phyloP scores from a whole-genome alignment of 1,139 yeast species.

The Pichia sp. region DNA sequence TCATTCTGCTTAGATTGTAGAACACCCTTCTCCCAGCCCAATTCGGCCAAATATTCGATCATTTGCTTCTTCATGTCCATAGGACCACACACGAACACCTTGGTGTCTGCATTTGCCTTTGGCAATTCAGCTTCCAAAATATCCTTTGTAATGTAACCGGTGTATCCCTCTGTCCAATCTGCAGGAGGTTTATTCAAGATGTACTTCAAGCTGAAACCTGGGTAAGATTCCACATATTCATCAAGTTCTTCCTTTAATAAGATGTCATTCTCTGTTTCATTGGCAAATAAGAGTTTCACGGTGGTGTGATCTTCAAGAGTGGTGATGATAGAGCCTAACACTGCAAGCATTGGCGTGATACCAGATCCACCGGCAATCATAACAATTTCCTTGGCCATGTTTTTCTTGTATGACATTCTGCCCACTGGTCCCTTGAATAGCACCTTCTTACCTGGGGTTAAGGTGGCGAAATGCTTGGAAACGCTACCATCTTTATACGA shows the following conservation, averaged over 20 bases:
- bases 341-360: constrained; percentile 71
- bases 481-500: constrained; percentile 65
- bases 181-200: constrained; percentile 32
- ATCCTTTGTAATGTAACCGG: constrained; percentile 54
- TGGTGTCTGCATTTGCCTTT: constrained; percentile 36
- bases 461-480: constrained; percentile 54
- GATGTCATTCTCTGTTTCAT: constrained; percentile 67
- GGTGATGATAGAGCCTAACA: constrained; percentile 54
- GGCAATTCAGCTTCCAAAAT: constrained; percentile 49
- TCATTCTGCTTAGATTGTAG: constrained; percentile 48
- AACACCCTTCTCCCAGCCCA: constrained; percentile 56
- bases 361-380: constrained; percentile 83
- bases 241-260: constrained; percentile 63
- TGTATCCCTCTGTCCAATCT: constrained; percentile 46
- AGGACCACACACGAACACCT: constrained; percentile 71
- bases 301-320: constrained; percentile 58
- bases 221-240: constrained; percentile 55
- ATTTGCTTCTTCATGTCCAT: constrained; percentile 55
- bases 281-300: constrained; percentile 57
- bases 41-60: constrained; percentile 41
- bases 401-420: constrained; percentile 48
- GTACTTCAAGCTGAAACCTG: constrained; percentile 50
- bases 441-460: constrained; percentile 58
- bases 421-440: constrained; percentile 78
- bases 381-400: constrained; percentile 55